Evolutionary conservation across 768 basidiomycete species (phyloP).

Genomic region (Boletus tomentosulus): DNA sequence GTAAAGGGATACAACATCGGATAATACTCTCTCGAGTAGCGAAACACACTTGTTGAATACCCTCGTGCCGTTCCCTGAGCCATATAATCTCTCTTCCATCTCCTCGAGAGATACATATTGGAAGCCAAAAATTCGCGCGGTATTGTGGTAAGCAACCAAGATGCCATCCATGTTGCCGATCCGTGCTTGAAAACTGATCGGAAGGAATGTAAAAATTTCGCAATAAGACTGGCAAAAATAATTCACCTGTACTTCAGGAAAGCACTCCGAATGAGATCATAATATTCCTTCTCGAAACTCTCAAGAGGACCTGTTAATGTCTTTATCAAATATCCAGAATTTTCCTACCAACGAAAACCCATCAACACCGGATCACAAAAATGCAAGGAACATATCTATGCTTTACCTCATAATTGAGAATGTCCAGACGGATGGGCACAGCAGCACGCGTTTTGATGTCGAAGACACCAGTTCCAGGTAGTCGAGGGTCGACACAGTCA

Average conservation of each 20-base stretch:
- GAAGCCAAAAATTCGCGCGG: constrained; percentile 84
- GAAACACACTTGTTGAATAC: constrained; percentile 73
- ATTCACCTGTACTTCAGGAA: constrained; percentile 88
- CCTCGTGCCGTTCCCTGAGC: constrained; percentile 50
- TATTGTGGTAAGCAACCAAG: constrained; percentile 85
- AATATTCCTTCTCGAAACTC: constrained; percentile 92
- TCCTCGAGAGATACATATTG: constrained; percentile 86
- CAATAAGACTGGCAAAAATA: too few relatives aligned
- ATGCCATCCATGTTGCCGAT: constrained; percentile 98
- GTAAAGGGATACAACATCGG: constrained; percentile 55
- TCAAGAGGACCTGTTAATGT: constrained; percentile 56
- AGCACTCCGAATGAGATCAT: constrained; percentile 89
- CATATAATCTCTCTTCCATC: constrained; percentile 83
- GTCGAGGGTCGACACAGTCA: constrained; percentile 73
- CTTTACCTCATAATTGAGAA: constrained; percentile 71
- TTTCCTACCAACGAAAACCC: constrained; percentile 46
- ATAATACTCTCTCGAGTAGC: constrained; percentile 63
- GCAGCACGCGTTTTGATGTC: constrained; percentile 95
- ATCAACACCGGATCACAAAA: too few relatives aligned
- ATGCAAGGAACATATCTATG: background rate
- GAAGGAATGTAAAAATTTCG: background rate
- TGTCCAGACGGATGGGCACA: constrained; percentile 77
- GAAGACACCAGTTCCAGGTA: constrained; percentile 90
- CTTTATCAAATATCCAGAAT: constrained; percentile 73
- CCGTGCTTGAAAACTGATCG: constrained; percentile 82